These are phyloP conservation scores for Erythrophleum ivorense DNA, from an alignment of 331 rosid genomes.

Conservation along the genomic window DNA sequence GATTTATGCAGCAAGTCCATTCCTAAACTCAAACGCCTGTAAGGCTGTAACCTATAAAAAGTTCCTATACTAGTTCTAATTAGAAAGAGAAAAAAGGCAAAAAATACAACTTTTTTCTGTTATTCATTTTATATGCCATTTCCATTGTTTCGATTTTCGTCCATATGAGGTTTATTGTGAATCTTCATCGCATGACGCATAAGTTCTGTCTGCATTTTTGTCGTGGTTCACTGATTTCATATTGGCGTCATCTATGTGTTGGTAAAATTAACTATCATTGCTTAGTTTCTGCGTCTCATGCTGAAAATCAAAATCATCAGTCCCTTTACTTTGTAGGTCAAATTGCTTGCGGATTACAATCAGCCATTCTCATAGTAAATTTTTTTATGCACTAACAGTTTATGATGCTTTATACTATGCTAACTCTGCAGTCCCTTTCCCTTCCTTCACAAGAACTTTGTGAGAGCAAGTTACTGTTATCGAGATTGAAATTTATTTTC, in stretches of 20 bases:
- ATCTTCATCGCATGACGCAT: slow-evolving; percentile 12
- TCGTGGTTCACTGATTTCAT: slow-evolving; percentile 2
- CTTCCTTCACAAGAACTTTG: slow-evolving; percentile 17
- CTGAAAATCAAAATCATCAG: slow-evolving; percentile 25
- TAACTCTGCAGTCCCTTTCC: slow-evolving; percentile 19
- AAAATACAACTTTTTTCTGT: slow-evolving; percentile 5
- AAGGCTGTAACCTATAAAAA: not conserved
- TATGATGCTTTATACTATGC: not conserved
- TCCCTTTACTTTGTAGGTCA: not conserved
- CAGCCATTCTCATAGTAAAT: slow-evolving; percentile 3
- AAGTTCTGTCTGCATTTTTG: slow-evolving; percentile 13
- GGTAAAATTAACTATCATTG: slow-evolving; percentile 16
- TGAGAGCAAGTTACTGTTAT: slow-evolving; percentile 12
- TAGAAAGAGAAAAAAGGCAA: slow-evolving; percentile 16
- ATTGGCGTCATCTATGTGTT: slow-evolving; percentile 7
- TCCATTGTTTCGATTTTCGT: not conserved
- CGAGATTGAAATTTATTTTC: slow-evolving; percentile 36
- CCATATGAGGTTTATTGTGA: slow-evolving; percentile 1
- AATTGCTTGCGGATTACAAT: slow-evolving; percentile 21
- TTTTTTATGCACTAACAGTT: not conserved
- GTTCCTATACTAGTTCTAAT: slow-evolving; percentile 12
- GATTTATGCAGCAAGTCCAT: not conserved
- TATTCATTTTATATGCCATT: slow-evolving; percentile 12
- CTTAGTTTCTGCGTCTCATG: slow-evolving; percentile 29
- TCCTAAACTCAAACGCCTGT: not conserved